Evolutionary conservation across 169 alveolate species (phyloP), one percentile per base, ranked within the genome.

Genomic region (Neospora caninum): DNA sequence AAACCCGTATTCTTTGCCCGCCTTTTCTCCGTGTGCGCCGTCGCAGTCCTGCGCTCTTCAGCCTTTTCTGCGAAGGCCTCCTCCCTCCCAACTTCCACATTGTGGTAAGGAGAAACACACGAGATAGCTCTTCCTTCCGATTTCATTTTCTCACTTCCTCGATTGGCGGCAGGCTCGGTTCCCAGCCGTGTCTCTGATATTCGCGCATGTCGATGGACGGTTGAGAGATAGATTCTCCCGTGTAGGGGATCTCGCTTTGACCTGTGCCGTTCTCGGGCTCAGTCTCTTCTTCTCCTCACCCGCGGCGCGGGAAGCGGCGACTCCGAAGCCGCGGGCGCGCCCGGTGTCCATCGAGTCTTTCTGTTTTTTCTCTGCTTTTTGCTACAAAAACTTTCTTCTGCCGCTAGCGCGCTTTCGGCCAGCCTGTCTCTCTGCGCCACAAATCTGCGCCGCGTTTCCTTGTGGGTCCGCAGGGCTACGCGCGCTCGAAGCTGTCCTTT

Each of bases 51-150:
- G 96, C 97, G 29, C 88, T 96, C 53, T 96, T 96, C 94, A 94
- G 95, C 93, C 93, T 96, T 36, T 96, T 95, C 80, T 96, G 97
- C 94, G 96, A 96, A 91, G 96, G 96, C n/a, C 93, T 87, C 31
- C 92, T 96, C 36, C 97, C 97, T 39, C 95, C 94, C 80, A 89
- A 94, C 78, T 91, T 96, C 87, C 95, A 94, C 91, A 80, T 96
- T 58, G 95, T 96, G 73, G 97, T 96, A 70, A 93, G 95, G 92
- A 92, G 91, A 49, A 4, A 49, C 22, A 49, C 4, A 13, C 58
- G 58, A 49, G 22, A 7, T 49, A 13, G 58, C 58, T 49, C 58
- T 49, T 49, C 58, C 31, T 9, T 0, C 78, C n/a, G 41, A 2
- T 0, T 36, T 18, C 39, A 42, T 16, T 22, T 20, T 69, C 58